Evolutionary conservation across 169 alveolate genomes (phyloP).

Genomic region (Eimeria mitis): DNA sequence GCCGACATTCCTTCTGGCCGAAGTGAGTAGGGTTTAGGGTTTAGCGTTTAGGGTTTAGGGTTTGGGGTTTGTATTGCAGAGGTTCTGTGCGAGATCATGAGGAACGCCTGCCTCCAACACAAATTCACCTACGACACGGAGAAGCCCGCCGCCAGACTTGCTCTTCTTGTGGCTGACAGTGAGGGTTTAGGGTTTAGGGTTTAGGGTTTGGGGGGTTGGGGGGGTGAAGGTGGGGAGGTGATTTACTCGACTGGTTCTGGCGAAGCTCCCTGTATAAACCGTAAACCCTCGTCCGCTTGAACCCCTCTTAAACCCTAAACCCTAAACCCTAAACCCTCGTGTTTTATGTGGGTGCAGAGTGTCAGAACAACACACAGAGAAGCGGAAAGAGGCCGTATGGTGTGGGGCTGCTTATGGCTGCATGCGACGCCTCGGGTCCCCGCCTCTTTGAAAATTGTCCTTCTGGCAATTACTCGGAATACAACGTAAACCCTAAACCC

Average conservation of each 20-base stretch:
- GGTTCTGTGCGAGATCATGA: constrained; percentile 91
- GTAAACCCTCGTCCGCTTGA: not conserved
- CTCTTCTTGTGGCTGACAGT: constrained; percentile 96
- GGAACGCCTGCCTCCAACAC: constrained; percentile 97
- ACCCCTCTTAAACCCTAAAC: constrained; percentile 23
- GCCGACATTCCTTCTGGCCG: too few relatives aligned
- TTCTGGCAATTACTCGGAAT: constrained; percentile 98
- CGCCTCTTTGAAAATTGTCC: constrained; percentile 98
- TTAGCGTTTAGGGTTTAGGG: constrained; percentile 36
- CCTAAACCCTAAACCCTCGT: not conserved
- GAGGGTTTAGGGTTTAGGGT: constrained; percentile 60
- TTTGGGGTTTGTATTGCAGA: constrained; percentile 82
- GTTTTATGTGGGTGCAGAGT: constrained; percentile 86
- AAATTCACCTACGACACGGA: constrained; percentile 96
- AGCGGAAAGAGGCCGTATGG: constrained; percentile 99
- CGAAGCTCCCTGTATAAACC: not conserved
- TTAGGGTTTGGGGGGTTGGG: constrained; percentile 40
- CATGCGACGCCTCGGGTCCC: constrained; percentile 90
- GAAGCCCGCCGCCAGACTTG: constrained; percentile 95
- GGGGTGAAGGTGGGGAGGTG: not conserved
- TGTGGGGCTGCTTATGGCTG: constrained; percentile 96
- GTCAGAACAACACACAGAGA: constrained; percentile 97
- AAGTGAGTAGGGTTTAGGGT: not conserved
- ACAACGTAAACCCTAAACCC: constrained; percentile 85
- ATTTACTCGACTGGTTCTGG: not conserved